A percentile compares a stretch with the other conserved stretches of the same genome.
Conservation (phyloP, 2,329 filamentous ascomycete species). For the Aspergillus fumigatus region DNA sequence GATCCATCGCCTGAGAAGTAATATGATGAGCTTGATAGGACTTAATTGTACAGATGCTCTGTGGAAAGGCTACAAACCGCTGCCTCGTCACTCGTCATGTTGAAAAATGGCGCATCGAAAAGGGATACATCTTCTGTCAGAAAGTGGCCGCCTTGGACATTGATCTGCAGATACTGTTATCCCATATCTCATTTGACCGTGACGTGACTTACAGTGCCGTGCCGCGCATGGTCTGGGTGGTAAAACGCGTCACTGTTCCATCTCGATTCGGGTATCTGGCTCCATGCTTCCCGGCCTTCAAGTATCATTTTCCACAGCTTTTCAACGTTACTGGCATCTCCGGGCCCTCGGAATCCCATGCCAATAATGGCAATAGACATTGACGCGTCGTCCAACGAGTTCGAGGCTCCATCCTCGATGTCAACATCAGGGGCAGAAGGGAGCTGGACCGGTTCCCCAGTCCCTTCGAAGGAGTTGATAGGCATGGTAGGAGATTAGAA, state of each 20-base stretch:
- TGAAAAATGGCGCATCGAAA: slow-evolving; percentile 35
- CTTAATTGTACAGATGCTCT: neutral
- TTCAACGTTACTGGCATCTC: slow-evolving; percentile 15
- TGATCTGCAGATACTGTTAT: slow-evolving; percentile 13
- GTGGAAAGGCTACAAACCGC: slow-evolving; percentile 12
- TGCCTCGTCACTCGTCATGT: slow-evolving; percentile 28
- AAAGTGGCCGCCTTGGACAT: slow-evolving; percentile 24
- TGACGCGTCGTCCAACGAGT: slow-evolving; percentile 1
- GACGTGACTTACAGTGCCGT: slow-evolving; percentile 19
- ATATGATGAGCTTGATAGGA: neutral
- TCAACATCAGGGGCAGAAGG: neutral
- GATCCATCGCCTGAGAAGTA: slow-evolving; percentile 24
- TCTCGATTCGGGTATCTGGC: slow-evolving; percentile 13
- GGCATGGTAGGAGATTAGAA: neutral
- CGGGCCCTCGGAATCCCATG: slow-evolving; percentile 23
- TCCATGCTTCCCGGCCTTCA: slow-evolving; percentile 17
- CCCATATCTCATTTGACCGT: neutral
- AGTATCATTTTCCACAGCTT: slow-evolving; percentile 22
- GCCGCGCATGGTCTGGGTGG: slow-evolving; percentile 21
- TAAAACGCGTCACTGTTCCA: slow-evolving; percentile 23
- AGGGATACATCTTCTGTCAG: slow-evolving; percentile 20
- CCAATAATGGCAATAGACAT: slow-evolving; percentile 24
- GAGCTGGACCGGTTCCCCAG: neutral
- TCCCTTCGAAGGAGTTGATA: neutral
- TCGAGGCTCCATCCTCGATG: slow-evolving; percentile 2